Percentiles rank a stretch among this genome's conserved stretches.
Evolutionary conservation across 2,329 filamentous ascomycete genomes (phyloP).

Genomic region (Lachnellula hyalina): DNA sequence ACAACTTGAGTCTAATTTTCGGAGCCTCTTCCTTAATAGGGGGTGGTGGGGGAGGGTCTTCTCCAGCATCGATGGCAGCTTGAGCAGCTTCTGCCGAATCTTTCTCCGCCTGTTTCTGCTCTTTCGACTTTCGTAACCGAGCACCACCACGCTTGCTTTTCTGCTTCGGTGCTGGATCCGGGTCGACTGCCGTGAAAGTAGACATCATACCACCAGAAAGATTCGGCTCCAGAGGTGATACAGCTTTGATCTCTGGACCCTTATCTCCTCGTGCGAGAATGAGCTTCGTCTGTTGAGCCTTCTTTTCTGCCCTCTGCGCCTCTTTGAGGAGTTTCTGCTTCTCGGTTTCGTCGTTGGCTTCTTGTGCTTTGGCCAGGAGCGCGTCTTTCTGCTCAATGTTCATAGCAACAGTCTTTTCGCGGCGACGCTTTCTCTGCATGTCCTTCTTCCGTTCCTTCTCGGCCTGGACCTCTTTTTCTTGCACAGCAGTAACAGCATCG

Average conservation of each 20-base stretch:
- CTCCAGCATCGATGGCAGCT: slow-evolving; percentile 72
- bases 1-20: slow-evolving; percentile 59
- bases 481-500: slow-evolving; percentile 78
- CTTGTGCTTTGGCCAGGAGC: slow-evolving; percentile 70
- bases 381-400: slow-evolving; percentile 87
- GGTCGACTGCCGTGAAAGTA: slow-evolving; percentile 61
- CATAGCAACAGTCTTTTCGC: slow-evolving; percentile 92
- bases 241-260: slow-evolving; percentile 62
- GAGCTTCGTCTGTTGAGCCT: slow-evolving; percentile 83
- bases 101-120: slow-evolving; percentile 77
- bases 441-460: slow-evolving; percentile 99
- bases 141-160: slow-evolving; percentile 46
- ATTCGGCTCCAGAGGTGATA: slow-evolving; percentile 70
- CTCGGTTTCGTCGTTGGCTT: slow-evolving; percentile 77
- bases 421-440: slow-evolving; percentile 94
- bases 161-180: slow-evolving; percentile 42
- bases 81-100: slow-evolving; percentile 82
- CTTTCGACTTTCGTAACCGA: slow-evolving; percentile 85
- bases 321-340: slow-evolving; percentile 75
- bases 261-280: slow-evolving; percentile 82
- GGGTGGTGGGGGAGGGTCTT: slow-evolving; percentile 58
- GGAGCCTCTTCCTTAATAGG: slow-evolving; percentile 27
- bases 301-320: slow-evolving; percentile 86
- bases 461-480: slow-evolving; percentile 81
- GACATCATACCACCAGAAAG: slow-evolving; percentile 81